Evolutionary conservation across 2,329 filamentous ascomycete genomes (phyloP).

Genomic region (Fusarium nurragi): DNA sequence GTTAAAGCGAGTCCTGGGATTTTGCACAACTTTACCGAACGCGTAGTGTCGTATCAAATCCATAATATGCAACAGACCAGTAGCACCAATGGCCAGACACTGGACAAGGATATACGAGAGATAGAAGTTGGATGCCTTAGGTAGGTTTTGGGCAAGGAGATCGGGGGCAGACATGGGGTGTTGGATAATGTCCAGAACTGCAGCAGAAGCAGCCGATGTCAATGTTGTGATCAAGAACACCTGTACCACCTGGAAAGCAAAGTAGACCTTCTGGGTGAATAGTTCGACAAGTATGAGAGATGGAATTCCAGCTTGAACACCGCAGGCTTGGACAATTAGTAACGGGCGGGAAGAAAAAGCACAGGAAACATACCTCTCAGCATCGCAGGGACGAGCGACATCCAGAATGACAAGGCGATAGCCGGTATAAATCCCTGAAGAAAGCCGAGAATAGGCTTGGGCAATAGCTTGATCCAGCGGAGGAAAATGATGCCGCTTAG

Average conservation of each 20-base stretch:
- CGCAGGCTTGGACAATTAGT: slow-evolving; percentile 66
- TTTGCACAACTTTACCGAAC: slow-evolving; percentile 78
- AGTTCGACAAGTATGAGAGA: slow-evolving; percentile 84
- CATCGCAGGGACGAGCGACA: slow-evolving; percentile 85
- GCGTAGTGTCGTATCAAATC: slow-evolving; percentile 69
- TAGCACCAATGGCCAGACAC: slow-evolving; percentile 80
- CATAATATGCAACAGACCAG: slow-evolving; percentile 74
- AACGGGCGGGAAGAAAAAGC: neutral
- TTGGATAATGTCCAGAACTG: slow-evolving; percentile 69
- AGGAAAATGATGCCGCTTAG: slow-evolving; percentile 75
- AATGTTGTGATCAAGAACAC: slow-evolving; percentile 90
- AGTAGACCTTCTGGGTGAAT: slow-evolving; percentile 91
- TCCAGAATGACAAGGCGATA: slow-evolving; percentile 80
- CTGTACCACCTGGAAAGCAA: slow-evolving; percentile 88
- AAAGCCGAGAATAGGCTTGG: slow-evolving; percentile 77
- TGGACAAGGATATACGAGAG: slow-evolving; percentile 94
- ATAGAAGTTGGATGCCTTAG: slow-evolving; percentile 91
- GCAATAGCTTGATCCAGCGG: slow-evolving; percentile 76
- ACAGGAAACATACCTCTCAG: slow-evolving; percentile 64
- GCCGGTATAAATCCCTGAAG: slow-evolving; percentile 86
- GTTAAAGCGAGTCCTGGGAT: slow-evolving; percentile 80
- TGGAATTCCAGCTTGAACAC: slow-evolving; percentile 81
- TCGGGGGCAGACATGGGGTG: slow-evolving; percentile 69
- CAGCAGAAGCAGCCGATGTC: slow-evolving; percentile 79
- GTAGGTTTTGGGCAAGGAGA: slow-evolving; percentile 78